Evolutionary conservation across 2,329 filamentous ascomycete species (phyloP), one percentile per base, ranked within the genome.

Genomic region (Cladophialophora bantiana): DNA sequence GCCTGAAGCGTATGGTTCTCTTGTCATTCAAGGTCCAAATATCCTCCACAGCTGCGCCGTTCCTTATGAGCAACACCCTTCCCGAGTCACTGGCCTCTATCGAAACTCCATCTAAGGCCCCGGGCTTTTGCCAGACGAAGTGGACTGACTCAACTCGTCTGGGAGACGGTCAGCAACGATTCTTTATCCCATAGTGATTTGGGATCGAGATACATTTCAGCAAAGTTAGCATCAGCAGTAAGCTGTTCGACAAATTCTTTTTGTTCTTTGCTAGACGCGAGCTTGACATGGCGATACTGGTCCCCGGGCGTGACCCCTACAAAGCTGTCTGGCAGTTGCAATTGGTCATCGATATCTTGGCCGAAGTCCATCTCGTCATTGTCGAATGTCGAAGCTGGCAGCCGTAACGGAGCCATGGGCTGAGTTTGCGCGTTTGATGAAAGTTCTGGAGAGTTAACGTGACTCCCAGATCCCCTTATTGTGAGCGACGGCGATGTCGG

Each of bases 1-100:
- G 62, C 12, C 55, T 45, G 31, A 65, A 59, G 15, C 62, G 62
- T 26, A 65, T 65, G 1, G 62, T 65, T 48, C 42, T 54, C 48
- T 65, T 40, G 35, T 65, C 36, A 26, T 65, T 65, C 18, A 65
- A 20, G 7, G 62, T 65, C 62, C 62, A 65, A 31, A 65, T 59
- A 36, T 65, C 62, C 34, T 59, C 55, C n/a, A 65, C 55, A 5
- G 62, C 62, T n/a, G 38, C 36, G 6, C 62, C 62, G 34, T 65
- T 65, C 55, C 55, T 59, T n/a, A 65, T 18, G 6, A 65, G 62
- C 42, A 65, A 34, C 12, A 65, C 55, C 35, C 48, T 59, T 3
- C 62, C 62, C 15, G 42, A 12, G 45, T 65, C 62, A 45, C 62
- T 65, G 15, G 62, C 62, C 31, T 58, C 56, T 42, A 65, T 36